phyloP scores from a whole-genome alignment of 176 grass and related monocot species.

The Raddia distichophylla region DNA sequence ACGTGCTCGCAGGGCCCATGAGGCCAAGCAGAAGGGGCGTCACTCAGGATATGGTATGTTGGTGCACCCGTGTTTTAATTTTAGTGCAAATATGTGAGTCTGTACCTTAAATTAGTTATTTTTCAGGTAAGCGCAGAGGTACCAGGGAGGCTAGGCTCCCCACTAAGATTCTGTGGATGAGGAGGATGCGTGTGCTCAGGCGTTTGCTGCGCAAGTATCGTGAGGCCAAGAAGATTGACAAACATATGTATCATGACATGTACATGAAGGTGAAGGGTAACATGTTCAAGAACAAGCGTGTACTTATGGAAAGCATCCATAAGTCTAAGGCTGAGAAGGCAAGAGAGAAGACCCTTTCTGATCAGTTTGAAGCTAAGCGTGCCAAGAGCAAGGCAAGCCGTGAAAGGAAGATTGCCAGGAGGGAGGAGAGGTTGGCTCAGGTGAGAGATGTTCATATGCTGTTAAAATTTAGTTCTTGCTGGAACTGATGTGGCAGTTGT shows the following conservation, averaged over 20 bases:
- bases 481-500: neutral
- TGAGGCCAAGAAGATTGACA: constrained; percentile 74
- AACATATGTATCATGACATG: constrained; percentile 82
- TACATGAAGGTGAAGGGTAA: constrained; percentile 83
- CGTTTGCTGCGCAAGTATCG: constrained; percentile 66
- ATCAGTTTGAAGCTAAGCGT: constrained; percentile 75
- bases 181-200: constrained; percentile 74
- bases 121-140: constrained; percentile 70
- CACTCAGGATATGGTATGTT: constrained; percentile 67
- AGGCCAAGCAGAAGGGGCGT: constrained; percentile 71
- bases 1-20: constrained; percentile 65
- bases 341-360: constrained; percentile 66
- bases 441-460: constrained; percentile 24
- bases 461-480: neutral
- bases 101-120: neutral
- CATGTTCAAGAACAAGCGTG: constrained; percentile 71
- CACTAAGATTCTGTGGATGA: constrained; percentile 75
- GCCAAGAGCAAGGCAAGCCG: constrained; percentile 69
- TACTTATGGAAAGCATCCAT: constrained; percentile 78
- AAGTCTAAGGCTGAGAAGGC: constrained; percentile 84
- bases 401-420: constrained; percentile 63
- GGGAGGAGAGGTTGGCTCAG: constrained; percentile 80
- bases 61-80: neutral
- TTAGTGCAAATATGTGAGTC: neutral
- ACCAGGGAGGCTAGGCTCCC: constrained; percentile 79